These are phyloP conservation scores for Hemileccinum impolitum DNA, from an alignment of 768 basidiomycete species.

Conservation along the genomic window DNA sequence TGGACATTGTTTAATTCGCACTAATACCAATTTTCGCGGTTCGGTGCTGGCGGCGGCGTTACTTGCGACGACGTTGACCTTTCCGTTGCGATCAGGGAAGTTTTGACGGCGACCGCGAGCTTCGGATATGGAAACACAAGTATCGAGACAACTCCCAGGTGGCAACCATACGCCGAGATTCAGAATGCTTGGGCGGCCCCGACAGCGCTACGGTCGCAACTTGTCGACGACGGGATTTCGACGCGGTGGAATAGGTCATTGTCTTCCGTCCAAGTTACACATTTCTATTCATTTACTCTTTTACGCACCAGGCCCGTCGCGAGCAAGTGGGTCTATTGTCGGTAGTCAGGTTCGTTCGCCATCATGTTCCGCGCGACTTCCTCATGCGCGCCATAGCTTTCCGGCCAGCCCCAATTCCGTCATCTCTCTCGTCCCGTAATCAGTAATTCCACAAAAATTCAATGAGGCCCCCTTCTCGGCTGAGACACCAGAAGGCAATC, in stretches of 20 bases:
- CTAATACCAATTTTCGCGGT: neutral
- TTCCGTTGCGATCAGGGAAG: neutral
- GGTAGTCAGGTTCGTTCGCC: conserved; percentile 10
- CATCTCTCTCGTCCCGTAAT: conserved; percentile 14
- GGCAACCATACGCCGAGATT: neutral
- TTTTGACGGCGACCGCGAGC: neutral
- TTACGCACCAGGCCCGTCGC: conserved; percentile 1
- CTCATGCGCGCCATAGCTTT: conserved; percentile 17
- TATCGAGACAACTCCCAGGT: neutral
- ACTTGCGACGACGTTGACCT: too few species aligned
- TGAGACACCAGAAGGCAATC: conserved; percentile 16
- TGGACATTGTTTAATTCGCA: neutral
- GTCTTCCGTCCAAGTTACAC: neutral
- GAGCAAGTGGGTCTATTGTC: conserved; percentile 6
- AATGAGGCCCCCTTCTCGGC: conserved; percentile 16
- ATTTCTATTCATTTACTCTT: conserved; percentile 5
- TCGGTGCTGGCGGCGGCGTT: neutral
- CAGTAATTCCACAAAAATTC: conserved; percentile 15
- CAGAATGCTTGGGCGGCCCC: neutral
- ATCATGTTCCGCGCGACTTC: conserved; percentile 18
- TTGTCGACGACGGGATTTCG: neutral
- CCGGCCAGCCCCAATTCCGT: conserved; percentile 18
- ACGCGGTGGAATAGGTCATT: neutral
- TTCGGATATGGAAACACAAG: neutral
- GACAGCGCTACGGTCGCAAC: conserved; percentile 5